Evolutionary conservation across 441 rosid species (phyloP).

Genomic region (Erodium moschatum): DNA sequence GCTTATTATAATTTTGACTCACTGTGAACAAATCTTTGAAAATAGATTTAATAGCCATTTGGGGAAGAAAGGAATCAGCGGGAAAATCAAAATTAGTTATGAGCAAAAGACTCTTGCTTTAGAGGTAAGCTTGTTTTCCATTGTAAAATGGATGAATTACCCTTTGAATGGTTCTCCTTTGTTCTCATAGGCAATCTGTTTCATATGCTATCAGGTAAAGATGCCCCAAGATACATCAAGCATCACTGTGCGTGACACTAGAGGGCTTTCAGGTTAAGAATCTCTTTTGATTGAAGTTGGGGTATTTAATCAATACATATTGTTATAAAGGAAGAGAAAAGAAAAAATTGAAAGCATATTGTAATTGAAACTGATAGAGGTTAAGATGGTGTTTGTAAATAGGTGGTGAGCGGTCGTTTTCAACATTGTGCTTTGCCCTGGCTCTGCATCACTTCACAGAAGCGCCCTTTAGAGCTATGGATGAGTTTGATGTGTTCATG

Average conservation of each 20-base stretch:
- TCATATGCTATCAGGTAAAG: slow-evolving; percentile 49
- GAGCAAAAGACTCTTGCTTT: slow-evolving; percentile 63
- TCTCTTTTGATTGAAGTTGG: background rate
- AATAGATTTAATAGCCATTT: slow-evolving; percentile 72
- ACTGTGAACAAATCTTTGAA: slow-evolving; percentile 21
- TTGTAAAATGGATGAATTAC: background rate
- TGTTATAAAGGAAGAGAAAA: background rate
- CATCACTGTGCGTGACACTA: slow-evolving; percentile 65
- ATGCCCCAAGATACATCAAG: slow-evolving; percentile 97
- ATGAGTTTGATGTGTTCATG: slow-evolving; percentile 98
- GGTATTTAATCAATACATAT: slow-evolving; percentile 7
- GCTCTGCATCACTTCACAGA: slow-evolving; percentile 92
- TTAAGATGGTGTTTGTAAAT: slow-evolving; percentile 3
- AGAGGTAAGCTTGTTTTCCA: slow-evolving; percentile 42
- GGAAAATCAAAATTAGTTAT: slow-evolving; percentile 60
- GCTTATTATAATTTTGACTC: slow-evolving; percentile 8
- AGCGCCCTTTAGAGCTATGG: slow-evolving; percentile 97
- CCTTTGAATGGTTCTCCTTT: background rate
- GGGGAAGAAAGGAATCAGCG: slow-evolving; percentile 90
- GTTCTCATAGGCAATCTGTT: background rate
- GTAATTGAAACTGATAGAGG: slow-evolving; percentile 3
- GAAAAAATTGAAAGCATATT: background rate
- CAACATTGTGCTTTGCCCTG: slow-evolving; percentile 89
- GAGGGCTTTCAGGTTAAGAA: slow-evolving; percentile 80
- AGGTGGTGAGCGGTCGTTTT: slow-evolving; percentile 98